Evolutionary conservation across 1,284 basidiomycete species (phyloP).

Genomic region (Ceratobasidium theobromae): DNA sequence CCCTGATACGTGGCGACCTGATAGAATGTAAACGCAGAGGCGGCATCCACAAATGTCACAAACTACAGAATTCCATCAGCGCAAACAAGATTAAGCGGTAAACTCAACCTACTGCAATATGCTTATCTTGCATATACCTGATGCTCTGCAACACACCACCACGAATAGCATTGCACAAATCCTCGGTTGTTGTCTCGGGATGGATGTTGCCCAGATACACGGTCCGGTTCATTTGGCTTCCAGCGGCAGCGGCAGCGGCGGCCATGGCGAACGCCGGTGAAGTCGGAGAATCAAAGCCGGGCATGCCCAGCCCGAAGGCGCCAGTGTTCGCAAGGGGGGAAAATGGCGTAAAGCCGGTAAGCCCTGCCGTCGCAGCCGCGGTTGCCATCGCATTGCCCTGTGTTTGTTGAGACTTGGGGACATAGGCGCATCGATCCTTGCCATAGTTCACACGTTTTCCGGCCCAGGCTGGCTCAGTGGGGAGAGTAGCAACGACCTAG

Average conservation of each 20-base stretch:
- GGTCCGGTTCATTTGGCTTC: constrained; percentile 74
- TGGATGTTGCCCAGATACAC: constrained; percentile 94
- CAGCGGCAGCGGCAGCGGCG: constrained; percentile 44
- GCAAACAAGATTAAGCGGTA: neutral
- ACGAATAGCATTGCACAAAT: constrained; percentile 89
- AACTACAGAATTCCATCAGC: constrained; percentile 54
- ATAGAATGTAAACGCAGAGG: constrained; percentile 88
- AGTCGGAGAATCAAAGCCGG: constrained; percentile 52
- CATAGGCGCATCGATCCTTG: constrained; percentile 93
- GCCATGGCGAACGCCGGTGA: constrained; percentile 40
- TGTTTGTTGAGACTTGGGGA: constrained; percentile 84
- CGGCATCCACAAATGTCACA: constrained; percentile 86
- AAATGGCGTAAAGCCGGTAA: constrained; percentile 45
- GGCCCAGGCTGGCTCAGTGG: constrained; percentile 86
- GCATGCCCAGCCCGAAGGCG: constrained; percentile 50
- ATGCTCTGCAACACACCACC: constrained; percentile 90
- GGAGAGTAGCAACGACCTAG: constrained; percentile 85
- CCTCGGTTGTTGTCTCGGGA: constrained; percentile 88
- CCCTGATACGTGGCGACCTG: constrained; percentile 86
- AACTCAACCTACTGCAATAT: constrained; percentile 68
- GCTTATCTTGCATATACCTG: constrained; percentile 90
- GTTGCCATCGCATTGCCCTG: constrained; percentile 39
- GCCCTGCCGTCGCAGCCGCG: constrained; percentile 46
- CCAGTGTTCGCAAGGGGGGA: constrained; percentile 44
- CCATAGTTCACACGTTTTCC: constrained; percentile 94